phyloP scores from a whole-genome alignment of 371 early-diverging fungal species.

The Mortierella polycephala region DNA sequence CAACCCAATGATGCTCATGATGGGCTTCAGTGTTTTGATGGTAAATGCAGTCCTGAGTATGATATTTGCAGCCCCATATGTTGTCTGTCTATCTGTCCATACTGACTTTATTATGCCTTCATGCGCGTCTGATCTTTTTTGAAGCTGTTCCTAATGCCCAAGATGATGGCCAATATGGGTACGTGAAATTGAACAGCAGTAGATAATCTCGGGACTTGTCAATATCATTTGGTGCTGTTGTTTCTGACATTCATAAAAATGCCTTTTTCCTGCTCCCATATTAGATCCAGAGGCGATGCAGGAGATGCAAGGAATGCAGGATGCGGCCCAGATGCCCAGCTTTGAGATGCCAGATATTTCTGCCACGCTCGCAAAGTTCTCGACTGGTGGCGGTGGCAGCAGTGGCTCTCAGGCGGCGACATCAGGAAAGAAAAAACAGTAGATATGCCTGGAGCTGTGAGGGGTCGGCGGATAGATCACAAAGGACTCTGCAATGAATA shows the following conservation, averaged over 20 bases:
- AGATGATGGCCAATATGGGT: constrained; percentile 64
- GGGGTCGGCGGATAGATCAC: too few relatives aligned
- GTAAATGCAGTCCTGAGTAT: constrained; percentile 11
- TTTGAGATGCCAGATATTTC: constrained; percentile 65
- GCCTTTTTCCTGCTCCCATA: background rate
- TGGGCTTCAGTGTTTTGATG: constrained; percentile 62
- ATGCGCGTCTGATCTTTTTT: background rate
- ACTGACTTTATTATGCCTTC: background rate
- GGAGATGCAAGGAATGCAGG: constrained; percentile 57
- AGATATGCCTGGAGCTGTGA: too few relatives aligned
- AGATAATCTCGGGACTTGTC: background rate
- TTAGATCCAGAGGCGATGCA: constrained; percentile 55
- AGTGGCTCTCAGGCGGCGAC: background rate
- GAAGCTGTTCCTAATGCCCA: constrained; percentile 63
- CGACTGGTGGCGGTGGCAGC: constrained; percentile 26
- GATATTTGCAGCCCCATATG: background rate
- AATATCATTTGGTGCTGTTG: background rate
- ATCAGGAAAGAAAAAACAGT: background rate
- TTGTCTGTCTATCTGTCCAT: background rate
- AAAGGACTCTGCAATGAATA: too few relatives aligned
- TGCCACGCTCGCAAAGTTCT: constrained; percentile 60
- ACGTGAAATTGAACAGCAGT: constrained; percentile 3
- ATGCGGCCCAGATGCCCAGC: constrained; percentile 42
- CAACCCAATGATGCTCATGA: constrained; percentile 73
- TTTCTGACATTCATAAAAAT: background rate